Percentiles rank a stretch among this genome's conserved stretches.
These are phyloP conservation scores for Saccharomycodes ludwigii DNA, from an alignment of 805 yeast species.

Conservation along the genomic window DNA sequence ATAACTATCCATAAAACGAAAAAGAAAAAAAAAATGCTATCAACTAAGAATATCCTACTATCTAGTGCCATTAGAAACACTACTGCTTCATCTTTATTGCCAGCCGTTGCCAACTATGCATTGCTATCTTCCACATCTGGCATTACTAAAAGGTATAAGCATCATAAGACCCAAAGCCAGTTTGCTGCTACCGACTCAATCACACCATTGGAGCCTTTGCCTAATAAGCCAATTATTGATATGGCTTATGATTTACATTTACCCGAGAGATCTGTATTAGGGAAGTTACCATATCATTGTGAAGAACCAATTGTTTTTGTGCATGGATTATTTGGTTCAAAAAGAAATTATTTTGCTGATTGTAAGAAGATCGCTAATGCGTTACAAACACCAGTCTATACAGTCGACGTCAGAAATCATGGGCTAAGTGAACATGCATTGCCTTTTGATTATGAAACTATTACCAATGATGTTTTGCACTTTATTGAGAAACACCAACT, in stretches of 20 bases:
- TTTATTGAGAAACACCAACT: slow-evolving; percentile 24
- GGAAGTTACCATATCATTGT: slow-evolving; percentile 14
- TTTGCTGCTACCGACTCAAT: neutral
- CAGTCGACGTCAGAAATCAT: slow-evolving; percentile 38
- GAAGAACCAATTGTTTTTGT: slow-evolving; percentile 28
- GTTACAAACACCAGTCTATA: slow-evolving; percentile 24
- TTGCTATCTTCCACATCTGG: too few species aligned
- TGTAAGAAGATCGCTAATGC: slow-evolving; percentile 25
- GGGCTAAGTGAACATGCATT: slow-evolving; percentile 30
- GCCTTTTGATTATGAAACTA: slow-evolving; percentile 29
- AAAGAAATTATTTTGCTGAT: slow-evolving; percentile 27
- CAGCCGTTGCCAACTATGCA: too few species aligned
- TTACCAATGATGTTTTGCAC: slow-evolving; percentile 30
- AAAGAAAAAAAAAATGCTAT: too few species aligned
- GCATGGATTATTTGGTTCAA: slow-evolving; percentile 39
- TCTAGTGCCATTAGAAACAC: too few species aligned
- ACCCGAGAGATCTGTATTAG: slow-evolving; percentile 14
- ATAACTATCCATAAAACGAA: too few species aligned
- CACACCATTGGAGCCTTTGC: slow-evolving; percentile 7
- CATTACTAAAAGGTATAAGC: too few species aligned
- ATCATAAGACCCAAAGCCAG: too few species aligned
- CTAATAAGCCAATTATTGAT: slow-evolving; percentile 12
- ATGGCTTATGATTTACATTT: slow-evolving; percentile 20
- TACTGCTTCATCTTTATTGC: too few species aligned
- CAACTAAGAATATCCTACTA: too few species aligned